Evolutionary conservation across 306 rosid species (phyloP), one percentile per base, ranked within the genome.

Genomic region (Sechiopsis laciniata): DNA sequence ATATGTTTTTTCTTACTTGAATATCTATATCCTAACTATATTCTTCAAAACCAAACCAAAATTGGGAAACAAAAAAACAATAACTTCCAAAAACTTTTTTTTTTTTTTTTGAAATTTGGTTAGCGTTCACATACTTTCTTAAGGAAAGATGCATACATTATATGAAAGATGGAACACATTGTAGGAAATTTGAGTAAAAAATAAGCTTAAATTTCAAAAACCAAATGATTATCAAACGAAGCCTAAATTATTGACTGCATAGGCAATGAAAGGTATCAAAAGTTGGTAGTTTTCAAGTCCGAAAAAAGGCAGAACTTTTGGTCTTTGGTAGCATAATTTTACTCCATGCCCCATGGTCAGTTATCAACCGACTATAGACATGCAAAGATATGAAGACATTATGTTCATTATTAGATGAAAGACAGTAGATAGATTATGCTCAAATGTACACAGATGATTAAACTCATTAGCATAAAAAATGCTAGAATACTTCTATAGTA

Each of bases 291-390:
- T 68, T 15, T 42, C 20, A 0, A 70, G 22, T 21, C 59, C 11
- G 21, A 48, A 70, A 50, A 48, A 17, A 50, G 42, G 42, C 3
- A 51, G 14, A 70, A 14, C 1, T 26, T 50, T 21, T 51, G 8
- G 46, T 7, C 46, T 70, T 50, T 52, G 52, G 42, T 52, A 50
- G 45, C 13, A 48, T 7, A 51, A 51, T 15, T 8, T 48, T 70
- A 51, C 46, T 16, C 29, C 29, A 26, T 26, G 29, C 29, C 29
- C 59, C 40, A 70, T 45, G 22, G 59, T 51, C 56, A 67, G 21
- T 69, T 52, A 71, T 29, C 60, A 71, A 26, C 62, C 14, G n/a
- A 67, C 29, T 68, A 12, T 54, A 53, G 7, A 10, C 62, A 71
- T 71, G 35, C 62, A 71, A 0, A 22, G 45, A 24, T 66, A 11